These are phyloP conservation scores for Phylloporus sp. DNA, from an alignment of 768 basidiomycete genomes.

Conservation along the genomic window DNA sequence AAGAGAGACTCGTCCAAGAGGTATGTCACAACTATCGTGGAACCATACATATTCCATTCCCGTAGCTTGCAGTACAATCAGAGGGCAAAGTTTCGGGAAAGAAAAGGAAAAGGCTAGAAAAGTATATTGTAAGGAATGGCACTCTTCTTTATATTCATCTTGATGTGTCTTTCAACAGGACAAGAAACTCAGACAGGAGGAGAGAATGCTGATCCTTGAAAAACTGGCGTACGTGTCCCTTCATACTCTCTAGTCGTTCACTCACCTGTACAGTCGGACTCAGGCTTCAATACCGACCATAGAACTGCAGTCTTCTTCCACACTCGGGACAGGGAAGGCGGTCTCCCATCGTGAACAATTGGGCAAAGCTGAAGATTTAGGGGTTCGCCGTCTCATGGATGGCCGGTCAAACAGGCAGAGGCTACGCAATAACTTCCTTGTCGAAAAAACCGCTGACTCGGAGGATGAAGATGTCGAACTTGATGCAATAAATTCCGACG, in stretches of 20 bases:
- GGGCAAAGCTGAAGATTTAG: conserved; percentile 57
- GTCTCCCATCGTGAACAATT: conserved; percentile 57
- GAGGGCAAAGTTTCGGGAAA: conserved; percentile 76
- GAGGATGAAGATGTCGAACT: conserved; percentile 36
- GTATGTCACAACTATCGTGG: conserved; percentile 33
- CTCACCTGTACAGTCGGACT: conserved; percentile 52
- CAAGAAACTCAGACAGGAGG: conserved; percentile 91
- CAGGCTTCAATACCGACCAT: conserved; percentile 65
- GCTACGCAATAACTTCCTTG: conserved; percentile 31
- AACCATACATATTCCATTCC: conserved; percentile 1
- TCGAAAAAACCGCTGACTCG: conserved; percentile 10
- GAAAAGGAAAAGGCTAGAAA: conserved; percentile 86
- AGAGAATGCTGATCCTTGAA: conserved; percentile 69
- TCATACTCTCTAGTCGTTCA: not conserved
- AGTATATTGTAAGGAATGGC: conserved; percentile 70
- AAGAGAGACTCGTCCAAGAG: conserved; percentile 58
- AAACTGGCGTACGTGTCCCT: conserved; percentile 64
- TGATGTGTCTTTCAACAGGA: conserved; percentile 45
- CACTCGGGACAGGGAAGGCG: conserved; percentile 71
- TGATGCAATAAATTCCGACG: conserved; percentile 27
- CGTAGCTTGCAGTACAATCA: conserved; percentile 40
- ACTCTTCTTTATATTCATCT: not conserved
- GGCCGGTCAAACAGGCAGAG: conserved; percentile 48
- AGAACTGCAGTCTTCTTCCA: conserved; percentile 73
- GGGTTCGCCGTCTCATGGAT: conserved; percentile 50